Percentiles rank a stretch among this genome's conserved stretches.
Evolutionary conservation across 768 basidiomycete species (phyloP).

Genomic region (Coprinopsis marcescibilis): DNA sequence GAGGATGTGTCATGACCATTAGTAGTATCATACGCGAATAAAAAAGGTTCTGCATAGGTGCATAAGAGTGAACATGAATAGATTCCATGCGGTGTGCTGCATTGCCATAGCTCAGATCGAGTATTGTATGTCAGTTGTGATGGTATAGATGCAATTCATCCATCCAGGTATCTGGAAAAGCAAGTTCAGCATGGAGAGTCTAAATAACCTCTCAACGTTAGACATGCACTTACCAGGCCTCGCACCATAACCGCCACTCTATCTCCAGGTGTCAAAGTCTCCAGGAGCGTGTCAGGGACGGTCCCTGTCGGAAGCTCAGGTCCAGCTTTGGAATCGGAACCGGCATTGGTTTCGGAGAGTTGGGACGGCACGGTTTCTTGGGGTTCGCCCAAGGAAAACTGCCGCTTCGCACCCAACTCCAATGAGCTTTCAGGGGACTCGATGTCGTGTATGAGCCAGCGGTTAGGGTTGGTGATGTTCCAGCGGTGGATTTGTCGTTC

Average conservation of each 20-base stretch:
- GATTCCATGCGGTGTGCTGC: background rate
- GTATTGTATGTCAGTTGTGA: constrained; percentile 1
- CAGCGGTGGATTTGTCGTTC: constrained; percentile 14
- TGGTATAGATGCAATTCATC: constrained; percentile 5
- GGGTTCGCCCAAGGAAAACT: background rate
- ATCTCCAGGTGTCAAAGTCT: constrained; percentile 4
- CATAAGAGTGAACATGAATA: background rate
- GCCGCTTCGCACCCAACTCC: constrained; percentile 19
- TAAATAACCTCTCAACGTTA: background rate
- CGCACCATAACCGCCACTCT: constrained; percentile 8
- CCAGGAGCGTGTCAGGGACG: constrained; percentile 2
- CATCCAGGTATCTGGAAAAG: constrained; percentile 1
- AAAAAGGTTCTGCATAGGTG: background rate
- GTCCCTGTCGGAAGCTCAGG: too few relatives aligned
- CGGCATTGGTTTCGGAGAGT: too few relatives aligned
- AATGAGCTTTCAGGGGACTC: constrained; percentile 10
- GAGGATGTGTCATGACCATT: too few relatives aligned
- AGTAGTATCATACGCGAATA: too few relatives aligned
- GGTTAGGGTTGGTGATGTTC: constrained; percentile 7
- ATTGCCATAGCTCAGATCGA: background rate
- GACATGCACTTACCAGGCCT: constrained; percentile 4
- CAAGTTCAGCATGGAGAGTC: too few relatives aligned
- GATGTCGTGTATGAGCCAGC: constrained; percentile 26
- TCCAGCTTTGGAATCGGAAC: background rate
- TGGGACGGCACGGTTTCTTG: too few relatives aligned